These are phyloP conservation scores for Triticum timopheevii DNA, from an alignment of 176 grass and related monocot genomes.

Conservation along the genomic window DNA sequence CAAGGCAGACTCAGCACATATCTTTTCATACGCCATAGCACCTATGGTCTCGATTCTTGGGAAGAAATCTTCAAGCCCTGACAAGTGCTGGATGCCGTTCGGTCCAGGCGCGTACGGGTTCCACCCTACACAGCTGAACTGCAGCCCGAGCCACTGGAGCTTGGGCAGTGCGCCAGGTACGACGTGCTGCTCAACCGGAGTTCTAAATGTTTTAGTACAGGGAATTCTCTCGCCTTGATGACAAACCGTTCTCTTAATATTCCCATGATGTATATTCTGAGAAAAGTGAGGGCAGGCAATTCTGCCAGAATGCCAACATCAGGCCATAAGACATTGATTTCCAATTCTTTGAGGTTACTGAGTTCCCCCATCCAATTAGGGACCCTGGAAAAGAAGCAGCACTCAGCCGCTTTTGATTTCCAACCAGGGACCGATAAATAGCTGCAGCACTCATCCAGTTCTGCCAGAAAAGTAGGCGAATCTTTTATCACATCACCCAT, in stretches of 20 bases:
- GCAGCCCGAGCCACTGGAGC: background rate
- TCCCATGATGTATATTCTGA: background rate
- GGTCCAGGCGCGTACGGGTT: background rate
- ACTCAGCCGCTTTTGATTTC: accelerated
- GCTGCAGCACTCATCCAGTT: no score
- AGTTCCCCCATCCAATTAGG: background rate
- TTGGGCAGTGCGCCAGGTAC: background rate
- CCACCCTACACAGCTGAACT: accelerated
- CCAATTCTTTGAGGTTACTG: background rate
- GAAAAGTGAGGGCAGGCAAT: background rate
- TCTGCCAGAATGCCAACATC: background rate
- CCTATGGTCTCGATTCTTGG: background rate
- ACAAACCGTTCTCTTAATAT: accelerated
- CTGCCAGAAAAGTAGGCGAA: no score
- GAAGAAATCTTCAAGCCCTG: background rate
- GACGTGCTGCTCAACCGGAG: background rate
- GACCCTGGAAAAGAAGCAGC: background rate
- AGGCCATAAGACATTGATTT: background rate
- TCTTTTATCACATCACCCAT: no score
- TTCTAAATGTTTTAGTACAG: background rate
- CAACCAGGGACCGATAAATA: background rate
- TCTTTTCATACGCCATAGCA: background rate
- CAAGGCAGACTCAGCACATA: background rate
- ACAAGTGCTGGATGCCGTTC: background rate
- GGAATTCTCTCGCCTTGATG: background rate